A percentile compares a stretch with the other conserved stretches of the same genome.
phyloP scores from a whole-genome alignment of 305 asterid species.

The Fraxinus albicans region DNA sequence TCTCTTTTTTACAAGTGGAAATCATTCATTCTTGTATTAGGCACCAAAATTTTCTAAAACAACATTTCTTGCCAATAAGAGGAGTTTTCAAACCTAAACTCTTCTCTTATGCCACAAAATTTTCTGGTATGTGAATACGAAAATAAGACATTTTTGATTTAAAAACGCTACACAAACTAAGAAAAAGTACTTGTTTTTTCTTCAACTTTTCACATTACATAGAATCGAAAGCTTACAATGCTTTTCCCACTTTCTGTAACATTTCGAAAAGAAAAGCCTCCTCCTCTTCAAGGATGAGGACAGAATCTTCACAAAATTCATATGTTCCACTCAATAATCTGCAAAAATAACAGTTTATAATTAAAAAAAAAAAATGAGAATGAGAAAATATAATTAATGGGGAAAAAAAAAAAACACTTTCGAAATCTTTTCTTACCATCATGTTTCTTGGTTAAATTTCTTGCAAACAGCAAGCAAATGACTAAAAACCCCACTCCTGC shows the following conservation, averaged over 20 bases:
- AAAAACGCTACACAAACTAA: constrained; percentile 38
- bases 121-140: not conserved
- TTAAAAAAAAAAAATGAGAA: constrained; percentile 14
- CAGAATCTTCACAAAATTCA: constrained; percentile 23
- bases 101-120: not conserved
- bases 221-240: constrained; percentile 14
- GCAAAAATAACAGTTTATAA: constrained; percentile 38
- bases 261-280: constrained; percentile 17
- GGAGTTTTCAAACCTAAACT: constrained; percentile 23
- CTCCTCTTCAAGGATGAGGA: constrained; percentile 33
- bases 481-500: constrained; percentile 86
- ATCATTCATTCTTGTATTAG: constrained; percentile 21
- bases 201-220: constrained; percentile 6
- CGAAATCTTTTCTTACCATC: constrained; percentile 49
- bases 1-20: constrained; percentile 30
- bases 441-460: constrained; percentile 65
- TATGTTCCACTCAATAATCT: constrained; percentile 59
- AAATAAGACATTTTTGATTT: constrained; percentile 7
- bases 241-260: constrained; percentile 40
- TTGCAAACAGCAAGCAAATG: constrained; percentile 71
- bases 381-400: not conserved
- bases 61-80: constrained; percentile 22
- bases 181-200: constrained; percentile 14
- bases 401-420: not conserved
- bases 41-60: constrained; percentile 26